Percentiles rank a stretch among this genome's conserved stretches.
Evolutionary conservation across 768 basidiomycete genomes (phyloP).

Genomic region (Phanerochaete carnosa): DNA sequence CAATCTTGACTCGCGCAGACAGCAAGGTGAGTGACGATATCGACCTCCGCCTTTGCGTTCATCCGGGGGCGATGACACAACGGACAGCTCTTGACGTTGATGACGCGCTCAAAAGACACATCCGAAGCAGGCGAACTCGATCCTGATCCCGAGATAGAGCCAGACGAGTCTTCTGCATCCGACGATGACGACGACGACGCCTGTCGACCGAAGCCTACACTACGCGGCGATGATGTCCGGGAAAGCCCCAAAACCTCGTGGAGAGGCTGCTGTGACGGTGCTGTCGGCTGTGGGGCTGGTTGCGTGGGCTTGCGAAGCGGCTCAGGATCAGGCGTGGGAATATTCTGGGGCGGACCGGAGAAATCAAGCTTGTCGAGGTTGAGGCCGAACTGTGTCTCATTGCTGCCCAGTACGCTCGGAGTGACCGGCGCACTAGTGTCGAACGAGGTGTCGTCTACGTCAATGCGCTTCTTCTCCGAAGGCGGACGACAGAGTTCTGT

Average conservation of each 20-base stretch:
- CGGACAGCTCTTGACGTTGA: constrained; percentile 94
- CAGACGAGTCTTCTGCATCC: constrained; percentile 27
- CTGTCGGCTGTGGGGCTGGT: constrained; percentile 35
- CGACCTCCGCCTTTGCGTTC: constrained; percentile 84
- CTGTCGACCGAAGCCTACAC: constrained; percentile 24
- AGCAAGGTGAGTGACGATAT: constrained; percentile 96
- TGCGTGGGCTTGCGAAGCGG: constrained; percentile 12
- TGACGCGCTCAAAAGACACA: constrained; percentile 63
- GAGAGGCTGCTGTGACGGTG: constrained; percentile 46
- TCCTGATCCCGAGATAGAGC: constrained; percentile 10
- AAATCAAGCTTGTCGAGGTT: constrained; percentile 59
- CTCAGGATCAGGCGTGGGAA: constrained; percentile 14
- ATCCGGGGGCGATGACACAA: constrained; percentile 87
- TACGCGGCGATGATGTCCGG: background rate
- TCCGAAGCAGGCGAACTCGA: constrained; percentile 10
- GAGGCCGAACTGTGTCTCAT: constrained; percentile 33
- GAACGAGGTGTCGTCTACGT: constrained; percentile 43
- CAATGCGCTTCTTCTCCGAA: constrained; percentile 66
- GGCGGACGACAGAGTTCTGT: constrained; percentile 71
- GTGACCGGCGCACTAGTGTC: constrained; percentile 53
- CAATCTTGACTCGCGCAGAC: constrained; percentile 94
- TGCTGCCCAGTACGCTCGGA: constrained; percentile 43
- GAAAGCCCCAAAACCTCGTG: constrained; percentile 9
- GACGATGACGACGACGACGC: constrained; percentile 43
- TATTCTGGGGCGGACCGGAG: constrained; percentile 45